Evolutionary conservation across 108 stramenopile genomes (phyloP).

Genomic region (Skeletonema grethae): DNA sequence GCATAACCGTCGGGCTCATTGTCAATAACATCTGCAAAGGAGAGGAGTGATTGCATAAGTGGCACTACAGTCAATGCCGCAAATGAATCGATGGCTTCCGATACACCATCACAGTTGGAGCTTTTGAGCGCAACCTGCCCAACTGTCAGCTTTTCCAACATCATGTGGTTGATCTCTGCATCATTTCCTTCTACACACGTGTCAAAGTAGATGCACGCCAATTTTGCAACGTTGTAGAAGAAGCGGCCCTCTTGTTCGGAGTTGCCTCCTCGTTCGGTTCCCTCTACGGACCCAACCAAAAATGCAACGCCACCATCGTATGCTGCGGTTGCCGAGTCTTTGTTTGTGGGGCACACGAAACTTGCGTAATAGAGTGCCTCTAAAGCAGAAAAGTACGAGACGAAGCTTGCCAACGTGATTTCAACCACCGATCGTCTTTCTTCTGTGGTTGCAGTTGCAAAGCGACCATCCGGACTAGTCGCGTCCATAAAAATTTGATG

Average conservation of each 20-base stretch:
- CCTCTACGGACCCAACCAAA: constrained; percentile 72
- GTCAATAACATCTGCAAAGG: constrained; percentile 45
- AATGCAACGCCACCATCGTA: constrained; percentile 79
- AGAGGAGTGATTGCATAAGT: constrained; percentile 60
- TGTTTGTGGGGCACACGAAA: constrained; percentile 41
- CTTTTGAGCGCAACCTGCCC: constrained; percentile 50
- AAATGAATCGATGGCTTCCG: constrained; percentile 43
- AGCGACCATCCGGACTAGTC: constrained; percentile 27
- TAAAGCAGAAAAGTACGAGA: constrained; percentile 71
- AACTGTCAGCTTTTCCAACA: constrained; percentile 49
- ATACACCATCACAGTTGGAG: constrained; percentile 44
- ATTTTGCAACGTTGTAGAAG: constrained; percentile 62
- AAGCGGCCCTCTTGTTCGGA: constrained; percentile 50
- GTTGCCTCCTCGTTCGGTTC: constrained; percentile 37
- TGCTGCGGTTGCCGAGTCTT: constrained; percentile 17
- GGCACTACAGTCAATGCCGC: constrained; percentile 38
- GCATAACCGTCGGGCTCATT: constrained; percentile 33
- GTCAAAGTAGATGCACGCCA: constrained; percentile 63
- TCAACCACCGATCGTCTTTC: constrained; percentile 64
- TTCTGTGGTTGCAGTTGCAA: constrained; percentile 38
- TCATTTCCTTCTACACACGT: constrained; percentile 56
- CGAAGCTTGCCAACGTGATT: constrained; percentile 50
- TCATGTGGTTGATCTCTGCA: constrained; percentile 47
- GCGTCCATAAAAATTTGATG: constrained; percentile 58
- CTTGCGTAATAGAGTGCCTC: constrained; percentile 63